Evolutionary conservation across 768 basidiomycete species (phyloP).

Genomic region (Kwoniella dejecticola): DNA sequence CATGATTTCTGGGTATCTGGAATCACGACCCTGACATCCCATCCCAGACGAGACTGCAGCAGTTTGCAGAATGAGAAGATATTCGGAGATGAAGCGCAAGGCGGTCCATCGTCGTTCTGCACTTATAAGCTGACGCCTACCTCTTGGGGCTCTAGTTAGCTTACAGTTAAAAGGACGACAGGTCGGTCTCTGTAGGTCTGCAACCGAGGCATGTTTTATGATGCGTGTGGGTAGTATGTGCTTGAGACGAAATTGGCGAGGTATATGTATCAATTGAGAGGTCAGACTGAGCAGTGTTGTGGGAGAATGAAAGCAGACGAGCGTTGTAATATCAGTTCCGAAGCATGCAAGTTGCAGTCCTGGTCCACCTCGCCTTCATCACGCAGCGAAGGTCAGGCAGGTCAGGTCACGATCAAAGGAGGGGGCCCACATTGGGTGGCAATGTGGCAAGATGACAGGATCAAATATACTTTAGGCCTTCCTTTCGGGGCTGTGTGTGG

Average conservation of each 20-base stretch:
- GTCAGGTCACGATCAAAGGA: no score
- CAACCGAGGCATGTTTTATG: slow-evolving; percentile 19
- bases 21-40: slow-evolving; percentile 57
- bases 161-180: slow-evolving; percentile 51
- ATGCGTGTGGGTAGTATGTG: background rate
- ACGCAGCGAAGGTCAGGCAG: no score
- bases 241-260: background rate
- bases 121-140: background rate
- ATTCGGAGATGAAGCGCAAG: slow-evolving; percentile 55
- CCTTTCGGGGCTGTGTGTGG: no score
- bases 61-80: slow-evolving; percentile 55
- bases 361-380: no score
- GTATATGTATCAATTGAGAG: background rate
- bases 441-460: background rate
- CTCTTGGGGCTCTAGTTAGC: slow-evolving; percentile 5
- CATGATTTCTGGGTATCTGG: slow-evolving; percentile 56
- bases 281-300: no score
- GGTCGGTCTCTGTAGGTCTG: slow-evolving; percentile 38
- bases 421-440: no score
- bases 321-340: no score
- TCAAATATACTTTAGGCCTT: background rate
- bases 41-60: slow-evolving; percentile 47
- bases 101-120: slow-evolving; percentile 58
- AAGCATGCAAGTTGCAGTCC: no score
- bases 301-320: no score